A percentile compares a stretch with the other conserved stretches of the same genome.
Evolutionary conservation across 2,329 filamentous ascomycete genomes (phyloP).

Genomic region (Colletotrichum liaoningense): DNA sequence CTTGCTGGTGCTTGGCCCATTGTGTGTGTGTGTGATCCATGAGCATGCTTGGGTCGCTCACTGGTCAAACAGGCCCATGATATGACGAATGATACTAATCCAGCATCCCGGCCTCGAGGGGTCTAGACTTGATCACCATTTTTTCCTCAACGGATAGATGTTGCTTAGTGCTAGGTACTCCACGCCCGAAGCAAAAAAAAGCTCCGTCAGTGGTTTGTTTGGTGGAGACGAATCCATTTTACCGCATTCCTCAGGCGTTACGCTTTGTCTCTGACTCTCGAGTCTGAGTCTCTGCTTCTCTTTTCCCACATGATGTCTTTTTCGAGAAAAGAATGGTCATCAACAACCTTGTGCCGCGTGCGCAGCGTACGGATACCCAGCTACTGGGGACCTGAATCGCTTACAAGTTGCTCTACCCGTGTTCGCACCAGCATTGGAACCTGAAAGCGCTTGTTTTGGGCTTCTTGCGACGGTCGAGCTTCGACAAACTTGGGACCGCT

Average conservation of each 20-base stretch:
- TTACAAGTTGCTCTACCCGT: background rate
- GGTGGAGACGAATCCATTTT: conserved; percentile 23
- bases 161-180: conserved; percentile 12
- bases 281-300: background rate
- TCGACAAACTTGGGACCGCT: background rate
- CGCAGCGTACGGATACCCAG: background rate
- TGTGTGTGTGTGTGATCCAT: background rate
- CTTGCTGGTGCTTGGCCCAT: conserved; percentile 1
- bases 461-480: conserved; percentile 13
- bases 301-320: conserved; percentile 19
- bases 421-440: background rate
- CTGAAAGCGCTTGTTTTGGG: conserved; percentile 7
- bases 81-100: conserved; percentile 22
- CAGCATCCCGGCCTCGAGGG: conserved; percentile 10
- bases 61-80: conserved; percentile 21
- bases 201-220: conserved; percentile 30
- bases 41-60: conserved; percentile 5
- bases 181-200: conserved; percentile 2
- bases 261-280: conserved; percentile 16
- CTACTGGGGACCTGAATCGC: background rate
- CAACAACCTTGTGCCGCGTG: background rate
- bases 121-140: conserved; percentile 14
- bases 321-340: conserved; percentile 11
- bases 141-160: conserved; percentile 14
- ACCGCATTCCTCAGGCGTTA: conserved; percentile 33